Conservation (phyloP, 1,284 basidiomycete species). For the Irpex lacteus region DNA sequence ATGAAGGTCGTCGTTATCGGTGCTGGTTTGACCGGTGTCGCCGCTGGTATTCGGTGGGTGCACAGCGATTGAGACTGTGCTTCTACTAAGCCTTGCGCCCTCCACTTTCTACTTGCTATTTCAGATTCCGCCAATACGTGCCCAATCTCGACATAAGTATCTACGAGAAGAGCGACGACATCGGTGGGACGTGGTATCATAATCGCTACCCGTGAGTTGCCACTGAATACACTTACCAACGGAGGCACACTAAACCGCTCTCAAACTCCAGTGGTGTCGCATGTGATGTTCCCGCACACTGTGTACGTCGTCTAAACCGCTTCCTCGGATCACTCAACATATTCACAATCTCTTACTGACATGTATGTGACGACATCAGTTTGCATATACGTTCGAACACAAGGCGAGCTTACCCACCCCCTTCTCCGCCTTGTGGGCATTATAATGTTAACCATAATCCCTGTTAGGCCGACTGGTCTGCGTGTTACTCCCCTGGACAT, state of each 20-base stretch:
- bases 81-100: too few relatives aligned
- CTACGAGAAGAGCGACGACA: slow-evolving; percentile 52
- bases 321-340: not conserved
- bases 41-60: slow-evolving; percentile 49
- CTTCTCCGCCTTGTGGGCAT: slow-evolving; percentile 3
- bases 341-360: not conserved
- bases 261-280: slow-evolving; percentile 39
- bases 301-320: not conserved
- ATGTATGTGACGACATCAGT: slow-evolving; percentile 31
- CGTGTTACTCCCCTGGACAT: slow-evolving; percentile 51
- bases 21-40: slow-evolving; percentile 52
- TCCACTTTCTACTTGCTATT: too few relatives aligned
- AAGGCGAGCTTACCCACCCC: slow-evolving; percentile 31
- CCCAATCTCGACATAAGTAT: slow-evolving; percentile 49
- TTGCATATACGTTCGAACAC: slow-evolving; percentile 52
- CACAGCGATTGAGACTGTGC: too few relatives aligned
- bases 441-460: not conserved
- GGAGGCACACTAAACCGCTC: not conserved
- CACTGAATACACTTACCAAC: too few relatives aligned
- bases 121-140: slow-evolving; percentile 48
- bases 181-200: slow-evolving; percentile 55
- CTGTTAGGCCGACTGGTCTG: slow-evolving; percentile 48
- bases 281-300: slow-evolving; percentile 38
- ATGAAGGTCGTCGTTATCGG: slow-evolving; percentile 50
- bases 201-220: slow-evolving; percentile 31